Evolutionary conservation across 78 protist species (phyloP).

Genomic region (Creolimax fragrantissima): DNA sequence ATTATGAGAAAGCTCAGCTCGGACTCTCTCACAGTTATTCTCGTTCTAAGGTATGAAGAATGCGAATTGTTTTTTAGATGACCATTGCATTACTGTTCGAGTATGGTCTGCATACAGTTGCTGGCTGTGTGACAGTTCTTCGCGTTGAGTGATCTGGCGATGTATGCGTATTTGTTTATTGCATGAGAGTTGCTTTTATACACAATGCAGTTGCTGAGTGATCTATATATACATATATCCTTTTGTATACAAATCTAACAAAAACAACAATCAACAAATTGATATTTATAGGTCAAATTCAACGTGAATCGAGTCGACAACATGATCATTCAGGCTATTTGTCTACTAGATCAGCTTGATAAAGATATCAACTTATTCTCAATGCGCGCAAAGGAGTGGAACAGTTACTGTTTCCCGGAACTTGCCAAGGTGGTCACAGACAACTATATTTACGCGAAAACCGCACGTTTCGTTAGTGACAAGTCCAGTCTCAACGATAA

Average conservation of each 20-base stretch:
- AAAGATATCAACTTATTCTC: constrained; percentile 94
- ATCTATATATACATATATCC: too few relatives aligned
- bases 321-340: constrained; percentile 97
- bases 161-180: too few relatives aligned
- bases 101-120: too few relatives aligned
- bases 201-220: too few relatives aligned
- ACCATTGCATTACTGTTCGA: too few relatives aligned
- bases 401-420: constrained; percentile 99
- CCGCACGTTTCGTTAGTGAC: constrained; percentile 42
- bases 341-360: constrained; percentile 90
- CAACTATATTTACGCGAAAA: constrained; percentile 64
- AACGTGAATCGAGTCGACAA: constrained; percentile 94
- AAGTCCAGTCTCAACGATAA: constrained; percentile 25
- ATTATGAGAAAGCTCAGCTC: constrained; percentile 69
- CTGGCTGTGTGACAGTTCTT: too few relatives aligned
- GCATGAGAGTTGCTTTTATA: too few relatives aligned
- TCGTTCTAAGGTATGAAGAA: constrained; percentile 87
- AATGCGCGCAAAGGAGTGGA: constrained; percentile 97
- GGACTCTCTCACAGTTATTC: constrained; percentile 92
- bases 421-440: constrained; percentile 78
- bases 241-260: too few relatives aligned
- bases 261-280: too few relatives aligned
- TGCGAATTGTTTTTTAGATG: too few relatives aligned
- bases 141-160: too few relatives aligned
- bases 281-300: too few relatives aligned